Percentiles rank a stretch among this genome's conserved stretches.
Evolutionary conservation across 306 rosid genomes (phyloP).

Genomic region (Sophora flavescens): DNA sequence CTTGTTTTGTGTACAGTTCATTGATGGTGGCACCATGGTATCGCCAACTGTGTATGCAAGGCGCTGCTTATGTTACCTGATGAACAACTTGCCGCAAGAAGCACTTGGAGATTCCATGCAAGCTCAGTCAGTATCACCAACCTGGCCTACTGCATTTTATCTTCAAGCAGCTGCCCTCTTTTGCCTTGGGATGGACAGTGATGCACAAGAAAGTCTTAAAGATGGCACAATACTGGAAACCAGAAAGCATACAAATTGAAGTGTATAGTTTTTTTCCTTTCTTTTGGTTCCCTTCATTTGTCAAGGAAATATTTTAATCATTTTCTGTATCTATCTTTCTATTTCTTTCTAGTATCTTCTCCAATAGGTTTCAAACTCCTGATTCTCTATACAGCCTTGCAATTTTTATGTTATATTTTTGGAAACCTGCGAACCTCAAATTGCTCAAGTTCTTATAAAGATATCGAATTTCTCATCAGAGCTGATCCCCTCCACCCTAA

Average conservation of each 20-base stretch:
- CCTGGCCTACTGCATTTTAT: slow-evolving; percentile 89
- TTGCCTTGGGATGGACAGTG: slow-evolving; percentile 96
- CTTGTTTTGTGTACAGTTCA: slow-evolving; percentile 66
- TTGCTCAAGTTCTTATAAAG: slow-evolving; percentile 1
- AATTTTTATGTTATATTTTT: not conserved
- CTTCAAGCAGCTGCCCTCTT: slow-evolving; percentile 94
- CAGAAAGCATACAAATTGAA: slow-evolving; percentile 68
- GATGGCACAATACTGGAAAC: slow-evolving; percentile 88
- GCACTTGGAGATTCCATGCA: slow-evolving; percentile 99
- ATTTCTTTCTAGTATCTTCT: not conserved
- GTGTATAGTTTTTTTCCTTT: slow-evolving; percentile 60
- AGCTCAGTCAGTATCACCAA: slow-evolving; percentile 84
- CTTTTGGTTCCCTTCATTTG: slow-evolving; percentile 38
- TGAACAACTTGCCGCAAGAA: slow-evolving; percentile 91
- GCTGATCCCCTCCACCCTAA: not conserved
- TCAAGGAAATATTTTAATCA: slow-evolving; percentile 28
- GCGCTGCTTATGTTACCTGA: slow-evolving; percentile 91
- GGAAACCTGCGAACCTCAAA: not conserved
- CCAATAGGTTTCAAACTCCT: not conserved
- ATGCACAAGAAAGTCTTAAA: slow-evolving; percentile 92
- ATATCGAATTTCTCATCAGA: not conserved
- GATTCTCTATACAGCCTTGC: not conserved
- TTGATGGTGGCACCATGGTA: slow-evolving; percentile 88
- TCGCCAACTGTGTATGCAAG: slow-evolving; percentile 92
- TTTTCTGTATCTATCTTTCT: slow-evolving; percentile 24